Evolutionary conservation across 23 red algal genomes (phyloP).

Genomic region (Gracilariopsis chorda): DNA sequence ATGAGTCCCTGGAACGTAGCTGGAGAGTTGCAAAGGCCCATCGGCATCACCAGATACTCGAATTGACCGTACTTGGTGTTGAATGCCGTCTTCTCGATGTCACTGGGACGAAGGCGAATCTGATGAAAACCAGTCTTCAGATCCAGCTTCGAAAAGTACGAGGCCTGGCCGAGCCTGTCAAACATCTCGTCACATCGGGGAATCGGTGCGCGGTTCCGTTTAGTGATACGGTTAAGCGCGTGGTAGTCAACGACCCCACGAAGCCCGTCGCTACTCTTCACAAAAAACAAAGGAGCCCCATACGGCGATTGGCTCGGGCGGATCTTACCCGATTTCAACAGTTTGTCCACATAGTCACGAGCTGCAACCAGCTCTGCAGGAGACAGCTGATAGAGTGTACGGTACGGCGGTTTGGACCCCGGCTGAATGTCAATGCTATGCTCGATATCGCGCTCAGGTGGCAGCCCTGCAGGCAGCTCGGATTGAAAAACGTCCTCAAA

Average conservation of each 20-base stretch:
- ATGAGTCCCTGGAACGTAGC: constrained; percentile 15
- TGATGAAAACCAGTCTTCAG: background rate
- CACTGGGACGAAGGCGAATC: background rate
- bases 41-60: background rate
- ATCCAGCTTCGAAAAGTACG: background rate
- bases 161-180: background rate
- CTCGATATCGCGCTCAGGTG: too few species aligned
- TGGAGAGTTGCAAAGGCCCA: constrained; percentile 9
- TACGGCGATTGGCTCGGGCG: too few species aligned
- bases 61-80: background rate
- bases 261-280: too few species aligned
- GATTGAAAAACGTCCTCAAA: too few species aligned
- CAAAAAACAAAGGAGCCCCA: too few species aligned
- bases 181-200: background rate
- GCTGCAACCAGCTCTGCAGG: too few species aligned
- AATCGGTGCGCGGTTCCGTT: background rate
- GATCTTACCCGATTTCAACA: too few species aligned
- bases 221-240: background rate
- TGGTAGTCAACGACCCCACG: constrained; percentile 19
- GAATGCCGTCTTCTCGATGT: background rate
- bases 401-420: too few species aligned
- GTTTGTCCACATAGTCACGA: too few species aligned
- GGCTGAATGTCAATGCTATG: too few species aligned
- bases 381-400: too few species aligned
- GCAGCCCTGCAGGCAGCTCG: too few species aligned